These are phyloP conservation scores for Dioscorea cayenensis DNA, from an alignment of 116 monocot genomes.

Conservation along the genomic window DNA sequence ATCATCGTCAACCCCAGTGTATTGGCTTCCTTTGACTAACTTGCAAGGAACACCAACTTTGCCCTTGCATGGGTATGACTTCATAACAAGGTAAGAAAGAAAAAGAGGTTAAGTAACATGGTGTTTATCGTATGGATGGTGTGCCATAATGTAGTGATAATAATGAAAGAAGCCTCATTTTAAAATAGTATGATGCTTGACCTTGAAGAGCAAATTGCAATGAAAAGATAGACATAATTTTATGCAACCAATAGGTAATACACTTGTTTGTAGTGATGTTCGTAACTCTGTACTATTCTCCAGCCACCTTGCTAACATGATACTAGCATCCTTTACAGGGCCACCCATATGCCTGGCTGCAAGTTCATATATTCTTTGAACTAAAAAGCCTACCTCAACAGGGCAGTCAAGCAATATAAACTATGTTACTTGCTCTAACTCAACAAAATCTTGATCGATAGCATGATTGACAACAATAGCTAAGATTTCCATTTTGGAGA, in stretches of 20 bases:
- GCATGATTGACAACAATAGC: slow-evolving; percentile 79
- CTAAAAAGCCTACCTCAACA: slow-evolving; percentile 50
- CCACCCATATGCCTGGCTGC: slow-evolving; percentile 93
- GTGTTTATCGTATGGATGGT: not conserved
- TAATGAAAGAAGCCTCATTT: not conserved
- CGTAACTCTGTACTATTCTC: too few relatives aligned
- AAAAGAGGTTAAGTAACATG: not conserved
- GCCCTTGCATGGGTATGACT: slow-evolving; percentile 46
- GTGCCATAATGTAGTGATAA: not conserved
- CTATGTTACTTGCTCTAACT: too few relatives aligned
- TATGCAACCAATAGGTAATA: too few relatives aligned
- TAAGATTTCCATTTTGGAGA: slow-evolving; percentile 87
- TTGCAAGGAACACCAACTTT: slow-evolving; percentile 90
- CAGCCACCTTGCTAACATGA: slow-evolving; percentile 75
- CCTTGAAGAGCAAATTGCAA: too few relatives aligned
- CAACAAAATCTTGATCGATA: too few relatives aligned
- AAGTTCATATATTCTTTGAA: slow-evolving; percentile 86
- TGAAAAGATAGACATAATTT: too few relatives aligned
- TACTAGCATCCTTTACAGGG: slow-evolving; percentile 83
- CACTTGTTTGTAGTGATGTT: too few relatives aligned
- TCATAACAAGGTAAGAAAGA: not conserved
- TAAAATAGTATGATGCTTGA: too few relatives aligned
- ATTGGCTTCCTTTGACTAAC: slow-evolving; percentile 93
- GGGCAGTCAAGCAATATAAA: too few relatives aligned
- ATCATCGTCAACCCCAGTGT: too few relatives aligned